phyloP scores from a whole-genome alignment of 352 stramenopile species.

The Globisporangium middletonii region DNA sequence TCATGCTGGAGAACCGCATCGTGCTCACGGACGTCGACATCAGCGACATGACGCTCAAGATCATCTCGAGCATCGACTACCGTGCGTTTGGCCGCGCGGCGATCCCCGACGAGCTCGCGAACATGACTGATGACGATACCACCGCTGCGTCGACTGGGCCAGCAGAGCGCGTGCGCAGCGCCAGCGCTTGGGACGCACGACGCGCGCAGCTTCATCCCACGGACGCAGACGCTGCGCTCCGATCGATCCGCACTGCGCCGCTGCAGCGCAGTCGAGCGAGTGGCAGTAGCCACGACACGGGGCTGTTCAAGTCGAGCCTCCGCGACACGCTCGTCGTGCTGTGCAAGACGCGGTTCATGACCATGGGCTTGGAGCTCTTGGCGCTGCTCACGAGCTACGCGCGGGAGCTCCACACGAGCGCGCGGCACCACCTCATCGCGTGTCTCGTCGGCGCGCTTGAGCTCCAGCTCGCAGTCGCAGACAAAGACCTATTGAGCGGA shows the following conservation, averaged over 20 bases:
- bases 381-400: constrained; percentile 66
- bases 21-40: constrained; percentile 81
- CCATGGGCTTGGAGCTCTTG: constrained; percentile 64
- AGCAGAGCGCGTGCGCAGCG: constrained; percentile 2
- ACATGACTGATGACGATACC: constrained; percentile 17
- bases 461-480: constrained; percentile 41
- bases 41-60: constrained; percentile 71
- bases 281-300: neutral
- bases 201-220: neutral
- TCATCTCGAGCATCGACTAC: constrained; percentile 81
- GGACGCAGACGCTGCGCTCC: too few relatives aligned
- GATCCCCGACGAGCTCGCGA: constrained; percentile 50
- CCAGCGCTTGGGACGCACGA: constrained; percentile 7
- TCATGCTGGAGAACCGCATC: constrained; percentile 76
- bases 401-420: constrained; percentile 27
- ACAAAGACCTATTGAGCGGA: constrained; percentile 45
- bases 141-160: neutral
- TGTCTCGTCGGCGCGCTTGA: constrained; percentile 56
- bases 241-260: too few relatives aligned
- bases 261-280: neutral
- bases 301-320: constrained; percentile 21
- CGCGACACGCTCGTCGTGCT: constrained; percentile 32
- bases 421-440: constrained; percentile 49
- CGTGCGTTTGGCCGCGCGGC: constrained; percentile 73
- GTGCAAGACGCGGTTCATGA: constrained; percentile 66